phyloP scores from a whole-genome alignment of 371 early-diverging fungal species.

The Mucor mucedo region DNA sequence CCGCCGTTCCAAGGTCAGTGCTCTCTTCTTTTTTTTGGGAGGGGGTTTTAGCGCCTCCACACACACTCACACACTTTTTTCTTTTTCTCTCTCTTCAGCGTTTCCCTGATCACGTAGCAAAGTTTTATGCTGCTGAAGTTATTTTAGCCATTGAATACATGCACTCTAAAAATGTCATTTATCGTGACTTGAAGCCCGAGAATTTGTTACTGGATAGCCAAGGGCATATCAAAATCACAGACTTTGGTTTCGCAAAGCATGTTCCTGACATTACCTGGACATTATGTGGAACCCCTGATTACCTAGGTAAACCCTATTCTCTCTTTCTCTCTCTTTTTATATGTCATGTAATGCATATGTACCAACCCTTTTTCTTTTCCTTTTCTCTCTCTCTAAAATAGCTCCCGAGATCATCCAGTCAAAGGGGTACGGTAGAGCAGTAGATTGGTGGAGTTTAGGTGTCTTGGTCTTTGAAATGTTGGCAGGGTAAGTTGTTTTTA shows the following conservation, averaged over 20 bases:
- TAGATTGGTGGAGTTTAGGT: conserved; percentile 99
- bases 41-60: too few relatives aligned
- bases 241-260: conserved; percentile 98
- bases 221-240: conserved; percentile 98
- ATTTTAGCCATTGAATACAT: conserved; percentile 84
- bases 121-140: conserved; percentile 83
- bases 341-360: neutral
- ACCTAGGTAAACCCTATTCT: conserved; percentile 62
- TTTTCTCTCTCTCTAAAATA: neutral
- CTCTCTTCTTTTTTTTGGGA: too few relatives aligned
- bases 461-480: conserved; percentile 95
- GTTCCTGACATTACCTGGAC: conserved; percentile 96
- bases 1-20: conserved; percentile 66
- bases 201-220: conserved; percentile 84
- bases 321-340: neutral
- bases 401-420: conserved; percentile 97
- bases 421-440: conserved; percentile 93
- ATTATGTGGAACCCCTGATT: conserved; percentile 99
- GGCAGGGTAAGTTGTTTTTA: conserved; percentile 64
- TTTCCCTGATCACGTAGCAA: conserved; percentile 90
- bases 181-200: conserved; percentile 94
- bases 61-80: neutral
- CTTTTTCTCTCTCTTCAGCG: conserved; percentile 47
- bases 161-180: conserved; percentile 90
- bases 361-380: neutral